Conservation (phyloP, 2,329 filamentous ascomycete species). For the Macrophomina phaseolina region DNA sequence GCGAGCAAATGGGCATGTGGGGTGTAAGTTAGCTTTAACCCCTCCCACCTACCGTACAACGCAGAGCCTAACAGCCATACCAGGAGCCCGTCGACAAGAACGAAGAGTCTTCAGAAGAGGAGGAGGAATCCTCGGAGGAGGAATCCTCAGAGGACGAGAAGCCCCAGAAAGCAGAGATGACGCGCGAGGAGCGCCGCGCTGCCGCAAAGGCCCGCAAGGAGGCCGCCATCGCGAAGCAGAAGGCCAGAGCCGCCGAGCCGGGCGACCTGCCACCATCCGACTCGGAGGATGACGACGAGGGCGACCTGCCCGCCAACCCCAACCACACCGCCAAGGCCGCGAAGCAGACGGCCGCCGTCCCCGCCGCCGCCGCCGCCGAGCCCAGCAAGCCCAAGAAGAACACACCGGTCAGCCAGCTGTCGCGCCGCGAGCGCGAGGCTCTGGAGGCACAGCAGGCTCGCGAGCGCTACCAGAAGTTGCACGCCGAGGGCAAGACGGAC, state of each 20-base stretch:
- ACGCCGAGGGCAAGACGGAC: conserved; percentile 95
- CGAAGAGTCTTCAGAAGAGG: conserved; percentile 49
- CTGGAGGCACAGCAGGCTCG: conserved; percentile 85
- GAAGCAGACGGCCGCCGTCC: conserved; percentile 65
- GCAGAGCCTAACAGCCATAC: conserved; percentile 32
- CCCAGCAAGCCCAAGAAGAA: conserved; percentile 46
- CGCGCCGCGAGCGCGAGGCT: conserved; percentile 75
- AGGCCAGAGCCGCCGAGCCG: conserved; percentile 73
- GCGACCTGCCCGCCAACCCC: conserved; percentile 82
- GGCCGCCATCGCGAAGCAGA: conserved; percentile 80
- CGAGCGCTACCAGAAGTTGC: conserved; percentile 88
- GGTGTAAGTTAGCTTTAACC: conserved; percentile 56
- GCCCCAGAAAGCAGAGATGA: conserved; percentile 60
- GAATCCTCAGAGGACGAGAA: conserved; percentile 55
- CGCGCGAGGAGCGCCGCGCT: conserved; percentile 85
- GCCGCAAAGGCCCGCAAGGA: conserved; percentile 90
- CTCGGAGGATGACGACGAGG: conserved; percentile 64
- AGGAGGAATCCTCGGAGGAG: conserved; percentile 39
- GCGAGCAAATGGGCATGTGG: conserved; percentile 90
- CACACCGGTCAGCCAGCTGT: conserved; percentile 59
- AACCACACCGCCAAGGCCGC: conserved; percentile 75
- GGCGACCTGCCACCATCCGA: conserved; percentile 84
- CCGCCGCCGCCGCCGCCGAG: conserved; percentile 62
- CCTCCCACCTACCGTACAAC: background rate
- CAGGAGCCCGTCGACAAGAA: conserved; percentile 54